Percentiles rank a stretch among this genome's conserved stretches.
Evolutionary conservation across 202 grass and related monocot species (phyloP).

Genomic region (Digitaria exilis): DNA sequence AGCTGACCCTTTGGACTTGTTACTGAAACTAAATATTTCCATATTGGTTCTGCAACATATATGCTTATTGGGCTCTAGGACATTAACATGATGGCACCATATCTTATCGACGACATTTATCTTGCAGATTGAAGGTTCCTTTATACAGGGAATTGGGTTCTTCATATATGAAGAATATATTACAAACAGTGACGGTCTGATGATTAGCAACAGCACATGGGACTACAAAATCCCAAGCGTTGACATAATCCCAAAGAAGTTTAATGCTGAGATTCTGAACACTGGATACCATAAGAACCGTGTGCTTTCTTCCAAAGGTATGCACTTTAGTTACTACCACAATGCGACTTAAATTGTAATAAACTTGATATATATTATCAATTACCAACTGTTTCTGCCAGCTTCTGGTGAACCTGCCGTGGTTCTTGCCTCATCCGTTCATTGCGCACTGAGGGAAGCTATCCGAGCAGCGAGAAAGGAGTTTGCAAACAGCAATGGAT

Average conservation of each 20-base stretch:
- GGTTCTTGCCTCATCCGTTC: conserved; percentile 58
- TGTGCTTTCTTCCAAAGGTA: conserved; percentile 88
- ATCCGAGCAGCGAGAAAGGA: conserved; percentile 60
- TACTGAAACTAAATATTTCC: background rate
- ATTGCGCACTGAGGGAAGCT: conserved; percentile 63
- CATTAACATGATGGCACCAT: background rate
- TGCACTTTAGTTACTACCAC: background rate
- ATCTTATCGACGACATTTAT: conserved; percentile 12
- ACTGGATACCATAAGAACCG: conserved; percentile 67
- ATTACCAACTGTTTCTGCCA: conserved; percentile 25
- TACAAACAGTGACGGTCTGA: conserved; percentile 63
- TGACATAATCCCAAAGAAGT: conserved; percentile 70
- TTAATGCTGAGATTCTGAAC: conserved; percentile 73
- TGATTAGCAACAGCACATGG: conserved; percentile 71
- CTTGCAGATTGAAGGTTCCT: conserved; percentile 73
- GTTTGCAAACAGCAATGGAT: background rate
- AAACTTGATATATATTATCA: background rate
- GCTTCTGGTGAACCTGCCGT: conserved; percentile 73
- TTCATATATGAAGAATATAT: conserved; percentile 65
- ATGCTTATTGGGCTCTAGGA: background rate
- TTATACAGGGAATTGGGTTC: conserved; percentile 83
- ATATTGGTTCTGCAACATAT: background rate
- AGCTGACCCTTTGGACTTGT: background rate
- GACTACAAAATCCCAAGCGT: conserved; percentile 83
- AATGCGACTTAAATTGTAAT: background rate